Evolutionary conservation across 345 rosid genomes (phyloP), one percentile per base, ranked within the genome.

Genomic region (Eutrema yunnanense): DNA sequence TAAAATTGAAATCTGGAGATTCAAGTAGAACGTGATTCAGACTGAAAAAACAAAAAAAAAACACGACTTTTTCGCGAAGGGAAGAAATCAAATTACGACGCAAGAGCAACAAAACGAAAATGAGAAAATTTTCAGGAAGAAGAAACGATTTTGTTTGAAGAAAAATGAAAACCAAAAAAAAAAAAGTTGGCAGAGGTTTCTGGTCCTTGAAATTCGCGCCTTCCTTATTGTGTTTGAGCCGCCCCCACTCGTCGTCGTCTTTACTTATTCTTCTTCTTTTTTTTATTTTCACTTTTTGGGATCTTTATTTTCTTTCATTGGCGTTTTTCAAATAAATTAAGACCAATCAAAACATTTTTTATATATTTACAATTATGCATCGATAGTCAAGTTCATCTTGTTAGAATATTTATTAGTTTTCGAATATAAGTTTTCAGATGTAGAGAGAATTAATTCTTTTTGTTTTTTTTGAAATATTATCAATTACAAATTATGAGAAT

Each of bases 181-280:
- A 78, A 68, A 73, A 52, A 6, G 34, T 2, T 50, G n/a, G 69
- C 29, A 40, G 43, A 27, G 37, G 49, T 4, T 36, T 62, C 9
- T 40, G 69, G 68, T 61, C 66, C 73, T 79, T 8, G 76, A 67
- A 69, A 57, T 79, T 83, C 83, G 86, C 86, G 88, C 90, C 84
- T 70, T 72, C 67, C 64, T 54, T 32, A 32, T 3, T 8, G 53
- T 29, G 46, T 61, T 30, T 27, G n/a, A 81, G 81, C 81, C 80
- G 78, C 78, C 62, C 62, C 71, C n/a, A 32, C 67, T 40, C 36
- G 33, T 22, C 36, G 33, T 22, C 1, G 8, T 59, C 29, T 32
- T 37, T 22, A 27, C 69, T 29, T 34, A 19, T 19, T 19, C 11
- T 43, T 22, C 30, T 42, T 49, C 44, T 41, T 57, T 38, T 38